Base-by-base conservation (phyloP, 2,329 filamentous ascomycete species). In the Rhynchosporium graminicola region DNA sequence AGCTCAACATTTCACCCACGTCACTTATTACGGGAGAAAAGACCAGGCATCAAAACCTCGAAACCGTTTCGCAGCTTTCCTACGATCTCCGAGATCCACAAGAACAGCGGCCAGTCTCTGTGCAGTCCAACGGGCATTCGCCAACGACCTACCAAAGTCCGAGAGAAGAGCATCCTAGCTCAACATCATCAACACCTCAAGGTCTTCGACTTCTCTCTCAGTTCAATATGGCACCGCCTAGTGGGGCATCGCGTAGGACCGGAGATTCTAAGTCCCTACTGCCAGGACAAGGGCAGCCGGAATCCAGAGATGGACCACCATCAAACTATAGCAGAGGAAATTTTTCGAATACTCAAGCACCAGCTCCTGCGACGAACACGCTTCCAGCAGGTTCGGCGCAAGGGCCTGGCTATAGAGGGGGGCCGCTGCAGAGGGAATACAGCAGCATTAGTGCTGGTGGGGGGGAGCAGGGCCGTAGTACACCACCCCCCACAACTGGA, bases 31-130 rank as follows among this genome's bases (percentile, higher is more conserved):
- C 43, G 55, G 71, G 65, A 70, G 67, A 70, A 55, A 62, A 61
- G 51, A 78, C 79, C 65, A 76, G 75, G 57, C 67, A 77, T 54
- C 68, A 77, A 61, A 87, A 85, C 70, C 76, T 83, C 33, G 85
- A 88, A 73, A 86, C 84, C 4, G 74, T 85, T 43, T 87, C 85
- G 6, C 84, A 87, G 73, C 73, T 85, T 68, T 88, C 86, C 71
- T 80, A 83, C 78, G 86, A 88, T 63, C 87, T 84, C 40, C 81
- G 81, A 13, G 67, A 73, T 20, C 70, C 67, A 54, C 60, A 72
- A 46, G 70, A 72, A 15, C 46, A 70, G 38, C 71, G 69, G 4
- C 71, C 70, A n/a, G 62, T 61, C 29, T 73, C 72, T 28, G 69
- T 68, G 15, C 71, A 74, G 31, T 70, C 68, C 28, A 72, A 70